Base-by-base conservation (phyloP, 495 filamentous ascomycete genomes). In the Lophiotrema nucula region DNA sequence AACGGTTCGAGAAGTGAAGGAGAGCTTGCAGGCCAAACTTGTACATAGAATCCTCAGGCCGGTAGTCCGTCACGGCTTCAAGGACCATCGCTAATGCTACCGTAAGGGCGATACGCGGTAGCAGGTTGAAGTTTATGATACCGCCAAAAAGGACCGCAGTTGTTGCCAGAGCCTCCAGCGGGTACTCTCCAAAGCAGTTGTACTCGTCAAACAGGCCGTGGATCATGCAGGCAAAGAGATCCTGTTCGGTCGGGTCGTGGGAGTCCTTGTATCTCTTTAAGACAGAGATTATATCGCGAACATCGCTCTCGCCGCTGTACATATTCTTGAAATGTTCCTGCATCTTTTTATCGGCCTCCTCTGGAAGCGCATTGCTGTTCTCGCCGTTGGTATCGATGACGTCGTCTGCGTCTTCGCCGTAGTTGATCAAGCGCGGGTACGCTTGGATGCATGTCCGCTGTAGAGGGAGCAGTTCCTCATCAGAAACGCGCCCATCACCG, bases 21-120 rank as follows among this genome's bases (percentile, higher is more conserved):
- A 99, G 84, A 6, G 93, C 95, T 68, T 97, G 92, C n/a, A 97
- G 80, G 1, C 93, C 93, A 69, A 99, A 99, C 62, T 96, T 96
- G 76, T 91, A 97, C 93, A 99, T 97, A 0, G 87, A 83, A 46
- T 89, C 81, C 15, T 92, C 86, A 10, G 88, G 81, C 4, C 79
- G 76, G 62, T 90, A 87, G 56, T 96, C 89, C 42, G 88, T 77
- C 12, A 97, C 91, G 13, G 95, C 88, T 70, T 99, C 92, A 26
- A 97, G 77, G 56, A 99, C 92, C 93, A 99, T 97, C 4, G 87
- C 89, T 41, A 96, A 75, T 11, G 88, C 93, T 50, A 96, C 90
- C 65, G 95, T 88, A 39, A 97, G 84, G 1, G 93, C 89, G 28
- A 99, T 83, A 23, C 88, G 85, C 46, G 89, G 87, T 47, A 97